Percentiles rank a stretch among this genome's conserved stretches.
These are phyloP conservation scores for Trametes sp. DNA, from an alignment of 1,284 basidiomycete species.

Conservation along the genomic window DNA sequence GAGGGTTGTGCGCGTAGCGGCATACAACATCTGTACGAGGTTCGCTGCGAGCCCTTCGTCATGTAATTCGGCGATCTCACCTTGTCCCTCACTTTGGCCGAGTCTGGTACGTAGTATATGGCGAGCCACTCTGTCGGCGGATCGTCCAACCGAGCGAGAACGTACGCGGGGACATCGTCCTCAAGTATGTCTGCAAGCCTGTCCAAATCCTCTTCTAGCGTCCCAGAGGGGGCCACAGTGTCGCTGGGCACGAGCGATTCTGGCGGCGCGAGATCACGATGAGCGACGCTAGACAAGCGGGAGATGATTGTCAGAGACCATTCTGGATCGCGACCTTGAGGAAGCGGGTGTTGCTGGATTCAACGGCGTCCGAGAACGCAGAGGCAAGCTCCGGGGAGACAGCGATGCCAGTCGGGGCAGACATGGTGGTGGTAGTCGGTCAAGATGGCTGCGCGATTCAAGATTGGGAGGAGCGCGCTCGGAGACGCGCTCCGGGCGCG, in stretches of 20 bases:
- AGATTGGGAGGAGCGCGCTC: conserved; percentile 3
- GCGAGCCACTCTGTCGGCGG: conserved; percentile 71
- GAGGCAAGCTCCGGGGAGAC: conserved; percentile 60
- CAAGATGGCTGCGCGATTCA: conserved; percentile 1
- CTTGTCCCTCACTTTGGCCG: conserved; percentile 80
- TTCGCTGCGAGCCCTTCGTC: background rate
- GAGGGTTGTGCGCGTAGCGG: conserved; percentile 80
- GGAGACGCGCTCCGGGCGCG: conserved; percentile 16
- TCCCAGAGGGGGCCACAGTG: conserved; percentile 53
- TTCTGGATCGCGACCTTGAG: conserved; percentile 78
- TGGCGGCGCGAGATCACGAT: conserved; percentile 45
- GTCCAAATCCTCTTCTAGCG: conserved; percentile 66
- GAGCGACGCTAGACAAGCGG: conserved; percentile 28
- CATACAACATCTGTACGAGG: conserved; percentile 83
- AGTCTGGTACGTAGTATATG: conserved; percentile 80
- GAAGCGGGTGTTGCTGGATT: conserved; percentile 62
- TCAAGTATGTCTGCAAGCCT: conserved; percentile 64
- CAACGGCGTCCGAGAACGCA: conserved; percentile 64
- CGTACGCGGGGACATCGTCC: conserved; percentile 71
- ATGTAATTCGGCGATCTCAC: conserved; percentile 43
- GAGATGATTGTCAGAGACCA: conserved; percentile 54
- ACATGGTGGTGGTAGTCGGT: conserved; percentile 53
- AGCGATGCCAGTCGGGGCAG: conserved; percentile 71
- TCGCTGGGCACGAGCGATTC: conserved; percentile 71
- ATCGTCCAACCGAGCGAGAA: conserved; percentile 70